Evolutionary conservation across 2,329 filamentous ascomycete species (phyloP).

Genomic region (Cladosporium sp.): DNA sequence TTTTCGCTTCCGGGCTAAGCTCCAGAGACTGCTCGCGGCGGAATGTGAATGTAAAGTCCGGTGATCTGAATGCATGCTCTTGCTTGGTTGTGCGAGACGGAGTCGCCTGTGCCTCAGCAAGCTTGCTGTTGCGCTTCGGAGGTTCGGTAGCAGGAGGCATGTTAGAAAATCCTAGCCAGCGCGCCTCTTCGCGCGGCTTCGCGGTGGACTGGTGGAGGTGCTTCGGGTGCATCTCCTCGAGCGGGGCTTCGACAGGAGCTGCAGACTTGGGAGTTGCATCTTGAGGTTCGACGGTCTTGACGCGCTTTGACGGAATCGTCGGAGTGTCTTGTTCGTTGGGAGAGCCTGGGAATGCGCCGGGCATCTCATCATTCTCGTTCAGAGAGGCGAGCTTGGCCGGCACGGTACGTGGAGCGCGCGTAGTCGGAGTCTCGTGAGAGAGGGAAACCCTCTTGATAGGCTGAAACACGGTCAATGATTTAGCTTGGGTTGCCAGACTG

Average conservation of each 20-base stretch:
- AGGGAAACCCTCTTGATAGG: slow-evolving; percentile 30
- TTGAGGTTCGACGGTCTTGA: slow-evolving; percentile 15
- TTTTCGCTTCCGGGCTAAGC: slow-evolving; percentile 56
- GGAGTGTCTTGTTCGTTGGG: slow-evolving; percentile 8
- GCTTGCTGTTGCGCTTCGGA: slow-evolving; percentile 35
- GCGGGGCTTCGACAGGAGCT: slow-evolving; percentile 62
- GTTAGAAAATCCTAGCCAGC: slow-evolving; percentile 75
- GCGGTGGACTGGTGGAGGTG: slow-evolving; percentile 69
- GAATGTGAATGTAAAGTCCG: slow-evolving; percentile 61
- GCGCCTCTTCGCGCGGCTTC: slow-evolving; percentile 69
- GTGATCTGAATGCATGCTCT: slow-evolving; percentile 40
- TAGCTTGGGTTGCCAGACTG: not conserved
- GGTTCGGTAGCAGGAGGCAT: slow-evolving; percentile 55
- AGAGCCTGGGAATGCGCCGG: slow-evolving; percentile 29
- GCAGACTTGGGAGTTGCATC: slow-evolving; percentile 50
- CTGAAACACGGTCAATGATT: slow-evolving; percentile 8
- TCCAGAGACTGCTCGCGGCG: slow-evolving; percentile 48
- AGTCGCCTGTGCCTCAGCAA: slow-evolving; percentile 49
- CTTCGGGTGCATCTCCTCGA: slow-evolving; percentile 86
- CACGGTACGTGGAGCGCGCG: slow-evolving; percentile 27
- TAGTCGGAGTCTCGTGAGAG: slow-evolving; percentile 24
- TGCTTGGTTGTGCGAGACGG: slow-evolving; percentile 46
- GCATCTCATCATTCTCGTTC: slow-evolving; percentile 39
- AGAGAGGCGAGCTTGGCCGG: slow-evolving; percentile 40
- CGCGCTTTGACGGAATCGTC: slow-evolving; percentile 15